A percentile compares a stretch with the other conserved stretches of the same genome.
Conservation (phyloP, 768 basidiomycete species). For the Coprinopsis sp. region DNA sequence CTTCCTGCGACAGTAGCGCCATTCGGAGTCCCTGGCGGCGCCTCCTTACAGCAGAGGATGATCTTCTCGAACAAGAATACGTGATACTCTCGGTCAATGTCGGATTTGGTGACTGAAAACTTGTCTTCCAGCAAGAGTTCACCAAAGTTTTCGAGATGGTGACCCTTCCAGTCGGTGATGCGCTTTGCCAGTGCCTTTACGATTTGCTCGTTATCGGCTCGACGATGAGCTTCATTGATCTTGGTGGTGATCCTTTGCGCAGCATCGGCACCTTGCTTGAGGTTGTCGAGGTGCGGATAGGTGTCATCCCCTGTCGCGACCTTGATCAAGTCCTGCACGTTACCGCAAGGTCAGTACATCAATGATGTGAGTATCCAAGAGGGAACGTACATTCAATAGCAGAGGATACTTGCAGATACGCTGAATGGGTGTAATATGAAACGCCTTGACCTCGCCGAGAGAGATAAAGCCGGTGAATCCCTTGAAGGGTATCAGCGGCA, state of each 20-base stretch:
- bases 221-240: conserved; percentile 93
- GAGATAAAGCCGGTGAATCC: conserved; percentile 81
- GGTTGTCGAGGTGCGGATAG: conserved; percentile 73
- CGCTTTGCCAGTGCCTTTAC: conserved; percentile 80
- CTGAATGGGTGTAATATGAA: conserved; percentile 98
- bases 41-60: conserved; percentile 97
- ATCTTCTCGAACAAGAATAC: conserved; percentile 99
- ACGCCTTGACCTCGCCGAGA: conserved; percentile 88
- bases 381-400: conserved; percentile 72
- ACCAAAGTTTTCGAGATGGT: conserved; percentile 92
- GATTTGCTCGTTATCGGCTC: conserved; percentile 86
- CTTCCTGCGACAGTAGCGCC: no score
- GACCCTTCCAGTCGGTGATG: conserved; percentile 99
- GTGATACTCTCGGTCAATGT: conserved; percentile 95
- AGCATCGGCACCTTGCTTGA: conserved; percentile 78
- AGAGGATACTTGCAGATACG: conserved; percentile 98
- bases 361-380: conserved; percentile 7
- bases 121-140: conserved; percentile 91
- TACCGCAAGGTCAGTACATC: background rate
- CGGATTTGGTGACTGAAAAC: conserved; percentile 93
- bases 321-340: conserved; percentile 10
- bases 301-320: conserved; percentile 27
- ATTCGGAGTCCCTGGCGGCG: conserved; percentile 50
- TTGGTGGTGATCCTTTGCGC: conserved; percentile 92
- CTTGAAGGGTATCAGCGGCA: conserved; percentile 44